Base-by-base conservation (phyloP, 192 early-diverging fungal genomes). In the Gonapodya sp. region DNA sequence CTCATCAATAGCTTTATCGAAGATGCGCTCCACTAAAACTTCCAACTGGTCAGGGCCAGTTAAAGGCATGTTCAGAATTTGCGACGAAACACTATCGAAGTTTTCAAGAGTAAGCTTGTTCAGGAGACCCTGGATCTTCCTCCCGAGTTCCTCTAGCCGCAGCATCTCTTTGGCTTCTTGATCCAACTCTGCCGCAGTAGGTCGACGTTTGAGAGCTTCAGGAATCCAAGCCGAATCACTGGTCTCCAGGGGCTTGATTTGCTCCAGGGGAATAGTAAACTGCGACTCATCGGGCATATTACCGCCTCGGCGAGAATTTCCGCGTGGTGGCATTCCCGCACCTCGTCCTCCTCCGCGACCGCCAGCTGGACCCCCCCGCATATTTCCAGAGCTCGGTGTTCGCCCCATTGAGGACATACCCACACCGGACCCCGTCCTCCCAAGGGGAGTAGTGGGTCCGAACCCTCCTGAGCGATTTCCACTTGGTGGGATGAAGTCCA, bases 31-130 rank as follows among this genome's bases (percentile, higher is more conserved):
- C 83, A 98, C 95, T 36, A 98, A 91, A 31, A 95, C 91, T 1
- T 86, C 86, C 18, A 93, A 92, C 79, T 94, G 89, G 1, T 83
- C 87, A 85, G 92, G 91, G 78, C 88, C 88, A 82, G 86, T 84
- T 2, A 89, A 92, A 80, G 91, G 87, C 79, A 95, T 93, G 31
- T 92, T 94, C 34, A 95, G 84, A 73, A 99, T 93, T 85, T 98
- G 92, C 80, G 90, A 88, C 1, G 93, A 92, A 33, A 99, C 92
- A 18, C 85, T 83, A 35, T 95, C 94, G 83, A 98, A 99, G 86
- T 95, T 96, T 83, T 99, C 98, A 0, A 94, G 86, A 0, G 98
- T 97, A 80, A 99, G 86, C 90, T 99, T 99, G 91, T 99, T 99
- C 79, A 99, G 88, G 30, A 97, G 87, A 80, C 91, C 90, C 87